Conservation (phyloP, 2,329 filamentous ascomycete species). For the Colletotrichum abscissum region DNA sequence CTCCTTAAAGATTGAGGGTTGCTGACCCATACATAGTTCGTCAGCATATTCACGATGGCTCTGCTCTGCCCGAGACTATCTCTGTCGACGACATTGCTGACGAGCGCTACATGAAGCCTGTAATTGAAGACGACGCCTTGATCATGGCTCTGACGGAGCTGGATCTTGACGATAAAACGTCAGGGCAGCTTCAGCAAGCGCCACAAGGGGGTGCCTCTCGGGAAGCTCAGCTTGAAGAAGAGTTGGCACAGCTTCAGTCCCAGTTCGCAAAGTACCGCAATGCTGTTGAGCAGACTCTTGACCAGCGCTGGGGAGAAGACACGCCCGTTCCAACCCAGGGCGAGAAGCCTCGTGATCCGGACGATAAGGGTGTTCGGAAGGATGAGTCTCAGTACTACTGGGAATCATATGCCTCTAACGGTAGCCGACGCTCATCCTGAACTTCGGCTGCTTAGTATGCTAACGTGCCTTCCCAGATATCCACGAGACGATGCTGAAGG, state of each 20-base stretch:
- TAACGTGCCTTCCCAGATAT: constrained; percentile 69
- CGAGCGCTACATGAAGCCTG: constrained; percentile 84
- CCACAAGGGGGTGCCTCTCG: constrained; percentile 56
- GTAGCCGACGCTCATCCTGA: constrained; percentile 50
- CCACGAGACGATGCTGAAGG: constrained; percentile 96
- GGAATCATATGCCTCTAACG: constrained; percentile 71
- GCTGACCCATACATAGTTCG: constrained; percentile 52
- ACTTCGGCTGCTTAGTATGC: background rate
- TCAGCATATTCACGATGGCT: constrained; percentile 55
- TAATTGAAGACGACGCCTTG: constrained; percentile 88
- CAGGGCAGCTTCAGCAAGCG: constrained; percentile 35
- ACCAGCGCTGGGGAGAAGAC: constrained; percentile 72
- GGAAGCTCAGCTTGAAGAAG: constrained; percentile 68
- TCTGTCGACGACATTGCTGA: constrained; percentile 74
- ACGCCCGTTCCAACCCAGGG: constrained; percentile 47
- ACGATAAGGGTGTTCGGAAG: constrained; percentile 37
- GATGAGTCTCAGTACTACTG: constrained; percentile 61
- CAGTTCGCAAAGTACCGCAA: constrained; percentile 75
- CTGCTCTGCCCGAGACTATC: constrained; percentile 66
- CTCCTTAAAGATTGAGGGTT: background rate
- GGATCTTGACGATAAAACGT: constrained; percentile 54
- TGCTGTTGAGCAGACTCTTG: constrained; percentile 74
- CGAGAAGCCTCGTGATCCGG: constrained; percentile 39
- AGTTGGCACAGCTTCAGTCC: constrained; percentile 67
- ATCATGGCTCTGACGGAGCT: constrained; percentile 90